Percentiles rank a stretch among this genome's conserved stretches.
These are phyloP conservation scores for Phytomonas francai DNA, from an alignment of 208 protist genomes.

Conservation along the genomic window DNA sequence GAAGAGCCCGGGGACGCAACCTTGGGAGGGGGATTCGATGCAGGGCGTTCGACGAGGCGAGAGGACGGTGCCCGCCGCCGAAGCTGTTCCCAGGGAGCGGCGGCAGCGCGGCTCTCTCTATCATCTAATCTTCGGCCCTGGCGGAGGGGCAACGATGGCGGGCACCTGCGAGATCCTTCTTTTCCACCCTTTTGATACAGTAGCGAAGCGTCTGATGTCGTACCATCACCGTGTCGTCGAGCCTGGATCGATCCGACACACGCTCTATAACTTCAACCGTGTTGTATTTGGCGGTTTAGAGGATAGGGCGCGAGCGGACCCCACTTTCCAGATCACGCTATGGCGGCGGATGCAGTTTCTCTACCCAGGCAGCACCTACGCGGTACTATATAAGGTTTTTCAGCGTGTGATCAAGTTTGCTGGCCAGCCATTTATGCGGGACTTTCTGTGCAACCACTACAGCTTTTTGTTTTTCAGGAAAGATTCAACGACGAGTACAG, in stretches of 20 bases:
- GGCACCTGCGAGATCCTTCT: slow-evolving; percentile 67
- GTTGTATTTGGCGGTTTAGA: slow-evolving; percentile 50
- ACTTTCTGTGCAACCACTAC: slow-evolving; percentile 33
- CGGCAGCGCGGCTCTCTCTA: neutral
- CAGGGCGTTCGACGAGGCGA: neutral
- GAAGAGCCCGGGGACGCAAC: neutral
- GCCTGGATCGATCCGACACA: slow-evolving; percentile 28
- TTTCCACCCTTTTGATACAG: slow-evolving; percentile 84
- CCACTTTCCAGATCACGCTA: slow-evolving; percentile 14
- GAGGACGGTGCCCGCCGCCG: neutral
- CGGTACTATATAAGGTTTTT: slow-evolving; percentile 86
- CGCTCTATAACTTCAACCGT: slow-evolving; percentile 51
- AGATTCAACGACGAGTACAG: slow-evolving; percentile 6
- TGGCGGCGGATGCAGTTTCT: slow-evolving; percentile 63
- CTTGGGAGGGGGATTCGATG: neutral
- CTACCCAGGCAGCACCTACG: slow-evolving; percentile 86
- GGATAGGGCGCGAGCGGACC: slow-evolving; percentile 40
- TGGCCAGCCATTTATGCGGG: slow-evolving; percentile 81
- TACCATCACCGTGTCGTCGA: slow-evolving; percentile 48
- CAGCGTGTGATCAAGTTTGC: slow-evolving; percentile 91
- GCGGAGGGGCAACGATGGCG: slow-evolving; percentile 53
- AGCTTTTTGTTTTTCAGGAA: neutral
- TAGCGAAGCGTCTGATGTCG: slow-evolving; percentile 81
- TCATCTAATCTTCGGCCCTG: slow-evolving; percentile 8
- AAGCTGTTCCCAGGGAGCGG: neutral